Evolutionary conservation across 2,329 filamentous ascomycete species (phyloP), one percentile per base, ranked within the genome.

Genomic region (Paecilomyces fulvus): DNA sequence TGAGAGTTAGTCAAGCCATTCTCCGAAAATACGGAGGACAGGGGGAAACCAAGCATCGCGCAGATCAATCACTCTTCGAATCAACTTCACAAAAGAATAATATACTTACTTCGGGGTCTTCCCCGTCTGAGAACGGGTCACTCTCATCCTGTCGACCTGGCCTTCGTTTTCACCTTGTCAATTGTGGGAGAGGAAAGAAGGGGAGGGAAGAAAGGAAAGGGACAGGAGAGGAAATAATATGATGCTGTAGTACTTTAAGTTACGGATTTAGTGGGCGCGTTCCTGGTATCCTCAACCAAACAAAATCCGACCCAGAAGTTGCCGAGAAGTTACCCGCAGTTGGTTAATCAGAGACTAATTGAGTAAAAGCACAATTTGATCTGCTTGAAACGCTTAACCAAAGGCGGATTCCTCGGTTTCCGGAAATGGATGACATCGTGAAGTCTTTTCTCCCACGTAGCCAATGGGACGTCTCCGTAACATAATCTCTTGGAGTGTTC

Each of bases 51-150:
- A 52, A 58, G 37, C 28, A 52, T 46, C n/a, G 54, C 57, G 55
- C 57, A 56, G 55, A 17, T 17, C 37, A 43, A 17, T 17, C 37
- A 43, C 37, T 43, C 14, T 43, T 37, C 11, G 2, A 8, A 9
- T 30, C 30, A 9, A 2, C 11, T n/a, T 37, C 33, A 57, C 33
- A 53, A 54, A 58, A 52, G 33, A 43, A 28, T 55, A 55, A 63
- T 55, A 53, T 56, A 72, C 74, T 68, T 74, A 80, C 78, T 69
- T 78, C 60, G 78, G 77, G 58, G 77, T 78, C 66, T 76, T 78
- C 61, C 77, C 77, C 61, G 77, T 75, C 67, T 80, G 77, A 49
- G 77, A 80, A 57, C 78, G 76, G 54, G 78, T 80, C 54, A 77
- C 61, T 53, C 73, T 75, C 76, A 78, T 79, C 10, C 25, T 37